Conservation (phyloP, 306 rosid species). For the Citrullus amarus region DNA sequence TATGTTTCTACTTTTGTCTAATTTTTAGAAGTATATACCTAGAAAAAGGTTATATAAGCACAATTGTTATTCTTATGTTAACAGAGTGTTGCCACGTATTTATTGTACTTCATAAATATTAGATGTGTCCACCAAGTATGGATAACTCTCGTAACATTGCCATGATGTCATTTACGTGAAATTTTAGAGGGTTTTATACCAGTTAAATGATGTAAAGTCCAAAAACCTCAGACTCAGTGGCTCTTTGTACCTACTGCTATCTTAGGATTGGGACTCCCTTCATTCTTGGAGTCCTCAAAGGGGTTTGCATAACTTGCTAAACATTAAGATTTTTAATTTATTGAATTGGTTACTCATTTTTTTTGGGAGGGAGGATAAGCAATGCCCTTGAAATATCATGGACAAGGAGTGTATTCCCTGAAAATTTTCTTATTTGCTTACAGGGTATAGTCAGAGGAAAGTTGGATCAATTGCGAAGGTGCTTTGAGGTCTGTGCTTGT, state of each 20-base stretch:
- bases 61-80: neutral
- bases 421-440: neutral
- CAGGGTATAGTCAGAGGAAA: conserved; percentile 95
- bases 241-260: neutral
- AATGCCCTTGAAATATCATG: neutral
- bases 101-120: neutral
- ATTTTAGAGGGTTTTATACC: neutral
- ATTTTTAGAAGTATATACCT: neutral
- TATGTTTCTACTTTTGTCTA: neutral
- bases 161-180: neutral
- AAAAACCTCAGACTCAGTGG: neutral
- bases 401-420: neutral
- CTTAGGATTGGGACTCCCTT: neutral
- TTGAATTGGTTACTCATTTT: neutral
- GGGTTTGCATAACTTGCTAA: neutral
- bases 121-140: neutral
- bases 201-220: neutral
- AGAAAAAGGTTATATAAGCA: neutral
- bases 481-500: conserved; percentile 66
- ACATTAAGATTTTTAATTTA: neutral
- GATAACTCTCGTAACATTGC: neutral
- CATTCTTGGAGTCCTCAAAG: neutral
- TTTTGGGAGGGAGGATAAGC: neutral
- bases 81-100: neutral
- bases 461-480: conserved; percentile 81